phyloP scores from a whole-genome alignment of 2,329 filamentous ascomycete genomes.

The Cladosporium sp. region DNA sequence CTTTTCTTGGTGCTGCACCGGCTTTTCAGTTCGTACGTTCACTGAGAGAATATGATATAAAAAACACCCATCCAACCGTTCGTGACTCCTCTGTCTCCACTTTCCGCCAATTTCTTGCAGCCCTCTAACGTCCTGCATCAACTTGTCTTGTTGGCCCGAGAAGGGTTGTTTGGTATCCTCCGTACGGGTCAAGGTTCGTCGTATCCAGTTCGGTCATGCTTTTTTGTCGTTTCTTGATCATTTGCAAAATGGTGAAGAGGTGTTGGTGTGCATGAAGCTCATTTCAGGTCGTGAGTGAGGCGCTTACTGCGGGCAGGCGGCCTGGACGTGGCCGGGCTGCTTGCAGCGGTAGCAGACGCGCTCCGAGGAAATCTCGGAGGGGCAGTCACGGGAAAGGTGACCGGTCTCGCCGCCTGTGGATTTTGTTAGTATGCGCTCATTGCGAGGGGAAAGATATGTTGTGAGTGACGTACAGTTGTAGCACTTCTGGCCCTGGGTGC shows the following conservation, averaged over 20 bases:
- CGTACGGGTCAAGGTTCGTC: conserved; percentile 3
- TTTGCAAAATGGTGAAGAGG: conserved; percentile 13
- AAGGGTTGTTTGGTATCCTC: neutral
- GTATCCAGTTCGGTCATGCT: conserved; percentile 26
- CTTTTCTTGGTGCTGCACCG: neutral
- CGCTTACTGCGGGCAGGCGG: conserved; percentile 78
- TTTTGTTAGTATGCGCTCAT: conserved; percentile 22
- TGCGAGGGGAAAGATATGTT: conserved; percentile 11
- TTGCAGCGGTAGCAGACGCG: conserved; percentile 98
- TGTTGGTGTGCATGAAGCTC: neutral
- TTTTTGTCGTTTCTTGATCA: conserved; percentile 13
- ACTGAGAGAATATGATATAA: neutral
- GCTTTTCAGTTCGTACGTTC: too few species aligned
- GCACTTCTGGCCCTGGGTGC: conserved; percentile 98
- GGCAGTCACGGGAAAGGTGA: conserved; percentile 93
- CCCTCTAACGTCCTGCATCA: conserved; percentile 12
- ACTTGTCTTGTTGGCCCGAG: conserved; percentile 6
- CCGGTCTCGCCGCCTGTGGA: conserved; percentile 70
- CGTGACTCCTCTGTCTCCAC: conserved; percentile 8
- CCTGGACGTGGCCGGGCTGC: conserved; percentile 84
- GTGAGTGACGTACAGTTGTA: conserved; percentile 73
- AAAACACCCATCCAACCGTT: conserved; percentile 7
- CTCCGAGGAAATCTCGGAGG: conserved; percentile 83
- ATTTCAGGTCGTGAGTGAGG: conserved; percentile 7
- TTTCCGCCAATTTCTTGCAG: conserved; percentile 2